Percentiles rank a stretch among this genome's conserved stretches.
These are phyloP conservation scores for Trichopus zeylanicus DNA, from an alignment of 116 monocot genomes.

Conservation along the genomic window DNA sequence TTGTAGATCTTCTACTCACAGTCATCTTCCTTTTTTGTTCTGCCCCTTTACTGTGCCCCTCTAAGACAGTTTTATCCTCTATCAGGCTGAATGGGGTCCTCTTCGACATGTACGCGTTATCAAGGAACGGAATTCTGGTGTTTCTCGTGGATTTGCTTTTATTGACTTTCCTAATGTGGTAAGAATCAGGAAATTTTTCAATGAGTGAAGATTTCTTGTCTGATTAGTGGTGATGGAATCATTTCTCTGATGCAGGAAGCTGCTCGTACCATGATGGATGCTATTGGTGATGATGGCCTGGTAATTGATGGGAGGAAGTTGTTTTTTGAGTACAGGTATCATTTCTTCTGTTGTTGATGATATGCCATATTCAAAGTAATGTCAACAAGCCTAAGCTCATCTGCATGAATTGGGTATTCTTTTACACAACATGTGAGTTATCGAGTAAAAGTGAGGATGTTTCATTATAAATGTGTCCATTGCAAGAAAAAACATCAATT, in stretches of 20 bases:
- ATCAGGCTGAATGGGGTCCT: slow-evolving; percentile 93
- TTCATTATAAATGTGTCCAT: background rate
- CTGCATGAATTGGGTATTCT: no score
- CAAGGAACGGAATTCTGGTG: slow-evolving; percentile 81
- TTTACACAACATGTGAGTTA: no score
- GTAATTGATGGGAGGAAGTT: slow-evolving; percentile 85
- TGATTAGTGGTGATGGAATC: background rate
- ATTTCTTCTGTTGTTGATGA: background rate
- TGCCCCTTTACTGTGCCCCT: background rate
- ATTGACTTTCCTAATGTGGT: slow-evolving; percentile 95
- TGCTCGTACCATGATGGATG: slow-evolving; percentile 84
- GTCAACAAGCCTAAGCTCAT: no score
- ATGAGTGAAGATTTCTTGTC: background rate
- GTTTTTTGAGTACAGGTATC: slow-evolving; percentile 91
- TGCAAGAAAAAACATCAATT: background rate
- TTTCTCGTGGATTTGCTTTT: slow-evolving; percentile 97
- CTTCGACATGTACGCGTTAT: slow-evolving; percentile 92
- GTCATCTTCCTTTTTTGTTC: background rate
- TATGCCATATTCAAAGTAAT: background rate
- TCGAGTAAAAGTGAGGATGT: no score
- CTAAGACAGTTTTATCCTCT: background rate
- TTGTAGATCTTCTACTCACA: slow-evolving; percentile 37
- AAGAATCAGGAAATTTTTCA: slow-evolving; percentile 8
- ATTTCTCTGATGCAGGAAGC: slow-evolving; percentile 41
- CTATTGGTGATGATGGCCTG: slow-evolving; percentile 68